These are phyloP conservation scores for Fraxinus ornus DNA, from an alignment of 305 asterid genomes.

Conservation along the genomic window DNA sequence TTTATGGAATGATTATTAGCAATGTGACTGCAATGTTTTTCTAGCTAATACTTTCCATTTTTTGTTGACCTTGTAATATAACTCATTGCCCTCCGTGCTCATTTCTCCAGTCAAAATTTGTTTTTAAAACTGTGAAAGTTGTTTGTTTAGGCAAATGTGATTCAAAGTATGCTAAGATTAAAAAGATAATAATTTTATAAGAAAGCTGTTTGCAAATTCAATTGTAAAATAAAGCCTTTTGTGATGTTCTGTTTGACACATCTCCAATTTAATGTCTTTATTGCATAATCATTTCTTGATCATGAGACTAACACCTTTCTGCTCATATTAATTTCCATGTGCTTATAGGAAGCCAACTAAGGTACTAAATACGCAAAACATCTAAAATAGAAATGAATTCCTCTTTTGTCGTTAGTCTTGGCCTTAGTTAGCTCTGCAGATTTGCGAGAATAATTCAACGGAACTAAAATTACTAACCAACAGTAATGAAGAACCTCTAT, in stretches of 20 bases:
- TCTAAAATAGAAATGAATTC: not conserved
- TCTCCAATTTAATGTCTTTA: not conserved
- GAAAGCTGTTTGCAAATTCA: not conserved
- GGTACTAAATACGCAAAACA: not conserved
- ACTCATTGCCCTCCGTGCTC: not conserved
- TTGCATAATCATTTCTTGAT: not conserved
- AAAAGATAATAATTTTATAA: not conserved
- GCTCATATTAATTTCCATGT: not conserved
- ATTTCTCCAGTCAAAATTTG: not conserved
- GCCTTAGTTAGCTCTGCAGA: not conserved
- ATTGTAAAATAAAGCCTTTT: not conserved
- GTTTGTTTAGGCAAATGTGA: not conserved
- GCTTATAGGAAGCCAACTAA: not conserved
- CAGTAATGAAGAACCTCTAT: not conserved
- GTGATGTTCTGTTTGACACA: not conserved
- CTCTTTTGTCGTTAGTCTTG: too few relatives aligned
- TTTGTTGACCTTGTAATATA: not conserved
- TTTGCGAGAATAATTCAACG: not conserved
- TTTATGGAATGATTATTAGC: not conserved
- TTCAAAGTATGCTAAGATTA: not conserved
- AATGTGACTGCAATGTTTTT: not conserved
- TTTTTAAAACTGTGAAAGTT: not conserved
- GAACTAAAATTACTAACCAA: not conserved
- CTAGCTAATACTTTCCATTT: not conserved
- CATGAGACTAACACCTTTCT: not conserved